Evolutionary conservation across 192 early-diverging fungal genomes (phyloP).

Genomic region (Rhizoclosmatium sp.): DNA sequence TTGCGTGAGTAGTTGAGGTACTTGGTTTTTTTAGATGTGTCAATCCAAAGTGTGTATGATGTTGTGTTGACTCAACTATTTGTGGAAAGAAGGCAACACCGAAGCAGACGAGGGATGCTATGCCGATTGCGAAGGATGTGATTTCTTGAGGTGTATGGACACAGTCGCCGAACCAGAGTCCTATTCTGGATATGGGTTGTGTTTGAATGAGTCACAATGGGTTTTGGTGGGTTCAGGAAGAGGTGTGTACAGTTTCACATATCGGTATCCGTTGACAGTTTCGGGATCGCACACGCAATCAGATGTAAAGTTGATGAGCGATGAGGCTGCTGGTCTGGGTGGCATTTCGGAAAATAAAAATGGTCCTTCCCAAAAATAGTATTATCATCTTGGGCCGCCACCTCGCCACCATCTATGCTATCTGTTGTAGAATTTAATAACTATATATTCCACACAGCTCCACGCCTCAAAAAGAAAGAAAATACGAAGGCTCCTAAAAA

Average conservation of each 20-base stretch:
- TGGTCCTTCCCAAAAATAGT: too few relatives aligned
- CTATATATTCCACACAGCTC: too few relatives aligned
- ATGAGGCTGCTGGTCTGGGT: neutral
- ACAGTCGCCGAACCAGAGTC: conserved; percentile 56
- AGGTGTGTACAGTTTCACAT: conserved; percentile 18
- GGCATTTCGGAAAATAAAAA: neutral
- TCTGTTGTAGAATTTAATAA: too few relatives aligned
- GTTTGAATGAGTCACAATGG: neutral
- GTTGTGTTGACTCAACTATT: conserved; percentile 31
- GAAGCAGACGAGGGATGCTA: conserved; percentile 45
- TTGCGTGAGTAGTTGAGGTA: conserved; percentile 54
- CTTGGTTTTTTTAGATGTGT: neutral
- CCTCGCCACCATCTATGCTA: too few relatives aligned
- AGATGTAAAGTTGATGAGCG: neutral
- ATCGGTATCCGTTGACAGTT: conserved; percentile 41
- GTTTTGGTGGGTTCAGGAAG: neutral
- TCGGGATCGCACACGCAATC: conserved; percentile 46
- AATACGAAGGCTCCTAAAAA: too few relatives aligned
- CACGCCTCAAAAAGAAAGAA: too few relatives aligned
- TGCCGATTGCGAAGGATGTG: conserved; percentile 42
- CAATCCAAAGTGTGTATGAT: conserved; percentile 7
- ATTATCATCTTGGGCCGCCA: too few relatives aligned
- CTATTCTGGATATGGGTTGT: conserved; percentile 46
- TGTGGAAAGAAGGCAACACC: conserved; percentile 54
- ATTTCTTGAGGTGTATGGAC: conserved; percentile 50